Conservation (phyloP, 148 eudicot genomes). For the Mesembryanthemum crystallinum region DNA sequence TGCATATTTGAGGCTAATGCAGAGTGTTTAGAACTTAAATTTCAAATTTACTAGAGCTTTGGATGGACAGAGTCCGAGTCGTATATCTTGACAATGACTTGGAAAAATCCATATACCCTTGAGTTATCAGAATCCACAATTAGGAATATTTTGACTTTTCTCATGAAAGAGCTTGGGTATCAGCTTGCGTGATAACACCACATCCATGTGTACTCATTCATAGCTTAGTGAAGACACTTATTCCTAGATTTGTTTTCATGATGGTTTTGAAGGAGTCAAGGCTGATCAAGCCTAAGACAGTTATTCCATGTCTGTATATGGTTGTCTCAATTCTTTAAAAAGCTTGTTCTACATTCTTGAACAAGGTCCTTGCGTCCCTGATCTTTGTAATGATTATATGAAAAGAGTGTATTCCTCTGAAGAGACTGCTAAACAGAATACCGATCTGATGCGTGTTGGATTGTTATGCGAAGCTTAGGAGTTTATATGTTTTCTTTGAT, state of each 20-base stretch:
- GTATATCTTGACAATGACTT: conserved; percentile 15
- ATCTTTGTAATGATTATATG: conserved; percentile 7
- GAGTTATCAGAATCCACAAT: conserved; percentile 23
- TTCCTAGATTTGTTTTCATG: conserved; percentile 29
- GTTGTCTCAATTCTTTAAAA: conserved; percentile 20
- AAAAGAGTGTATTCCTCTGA: neutral
- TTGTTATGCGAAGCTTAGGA: neutral
- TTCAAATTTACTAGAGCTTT: conserved; percentile 24
- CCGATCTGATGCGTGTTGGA: neutral
- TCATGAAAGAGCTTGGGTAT: conserved; percentile 34
- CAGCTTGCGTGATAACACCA: conserved; percentile 16
- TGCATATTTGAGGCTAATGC: conserved; percentile 15
- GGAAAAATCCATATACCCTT: conserved; percentile 22
- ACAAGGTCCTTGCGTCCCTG: conserved; percentile 3
- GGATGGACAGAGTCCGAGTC: conserved; percentile 33
- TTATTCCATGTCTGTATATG: neutral
- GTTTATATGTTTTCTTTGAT: neutral
- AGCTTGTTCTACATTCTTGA: conserved; percentile 24
- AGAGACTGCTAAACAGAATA: conserved; percentile 1
- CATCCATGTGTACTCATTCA: conserved; percentile 12
- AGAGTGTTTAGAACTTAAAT: conserved; percentile 18
- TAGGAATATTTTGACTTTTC: conserved; percentile 20
- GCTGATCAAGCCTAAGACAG: conserved; percentile 8
- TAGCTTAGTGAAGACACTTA: conserved; percentile 36
- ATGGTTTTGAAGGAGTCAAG: conserved; percentile 30